Percentiles rank a stretch among this genome's conserved stretches.
Evolutionary conservation across 371 early-diverging fungal species (phyloP).

Genomic region (Lichtheimia corymbifera): DNA sequence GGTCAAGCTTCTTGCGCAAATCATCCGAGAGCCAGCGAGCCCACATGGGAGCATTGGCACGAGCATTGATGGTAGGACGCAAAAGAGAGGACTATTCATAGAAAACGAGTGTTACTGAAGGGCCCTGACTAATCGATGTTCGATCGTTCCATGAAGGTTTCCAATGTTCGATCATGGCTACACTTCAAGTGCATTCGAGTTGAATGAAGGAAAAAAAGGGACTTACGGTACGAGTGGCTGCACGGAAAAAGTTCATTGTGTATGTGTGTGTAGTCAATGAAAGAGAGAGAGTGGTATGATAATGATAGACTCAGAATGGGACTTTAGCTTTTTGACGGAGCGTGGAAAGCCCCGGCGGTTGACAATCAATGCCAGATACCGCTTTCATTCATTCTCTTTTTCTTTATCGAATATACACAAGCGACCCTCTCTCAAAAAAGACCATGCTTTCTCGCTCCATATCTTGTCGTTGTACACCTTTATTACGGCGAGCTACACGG

Average conservation of each 20-base stretch:
- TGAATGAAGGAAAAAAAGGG: not conserved
- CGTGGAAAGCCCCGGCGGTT: no score
- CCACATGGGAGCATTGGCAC: slow-evolving; percentile 28
- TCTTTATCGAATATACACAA: no score
- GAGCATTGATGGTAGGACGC: slow-evolving; percentile 35
- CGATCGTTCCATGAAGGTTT: not conserved
- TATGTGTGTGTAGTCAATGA: no score
- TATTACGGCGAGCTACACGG: no score
- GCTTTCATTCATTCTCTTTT: no score
- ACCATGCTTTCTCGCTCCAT: no score
- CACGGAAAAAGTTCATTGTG: slow-evolving; percentile 59
- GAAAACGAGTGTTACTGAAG: not conserved
- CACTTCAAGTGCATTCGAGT: not conserved
- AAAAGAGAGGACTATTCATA: slow-evolving; percentile 34
- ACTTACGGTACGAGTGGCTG: slow-evolving; percentile 49
- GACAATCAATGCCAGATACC: no score
- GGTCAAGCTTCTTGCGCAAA: slow-evolving; percentile 66
- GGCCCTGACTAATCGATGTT: not conserved
- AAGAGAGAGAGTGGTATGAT: no score
- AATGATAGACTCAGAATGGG: no score
- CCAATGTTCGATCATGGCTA: not conserved
- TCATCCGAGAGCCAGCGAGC: slow-evolving; percentile 84
- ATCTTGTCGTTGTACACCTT: no score
- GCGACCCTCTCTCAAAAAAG: no score
- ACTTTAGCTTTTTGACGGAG: no score